Conservation (phyloP, 1,284 basidiomycete species). For the Cryptococcus amylolentus region DNA sequence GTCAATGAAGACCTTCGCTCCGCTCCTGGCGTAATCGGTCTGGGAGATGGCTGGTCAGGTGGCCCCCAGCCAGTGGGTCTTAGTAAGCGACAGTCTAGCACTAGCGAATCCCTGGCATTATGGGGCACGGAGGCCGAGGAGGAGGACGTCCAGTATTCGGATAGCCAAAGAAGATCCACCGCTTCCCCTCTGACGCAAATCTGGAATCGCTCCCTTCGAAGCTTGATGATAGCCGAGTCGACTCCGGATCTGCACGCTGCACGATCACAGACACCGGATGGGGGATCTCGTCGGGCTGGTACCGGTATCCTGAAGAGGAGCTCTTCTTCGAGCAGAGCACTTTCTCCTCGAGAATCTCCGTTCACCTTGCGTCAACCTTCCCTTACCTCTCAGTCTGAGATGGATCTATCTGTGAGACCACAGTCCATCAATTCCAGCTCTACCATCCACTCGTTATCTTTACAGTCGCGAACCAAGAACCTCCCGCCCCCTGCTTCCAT, state of each 20-base stretch:
- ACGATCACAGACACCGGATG: not conserved
- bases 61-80: constrained; percentile 12
- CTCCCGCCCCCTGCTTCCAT: not conserved
- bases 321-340: not conserved
- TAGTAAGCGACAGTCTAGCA: not conserved
- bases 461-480: constrained; percentile 1
- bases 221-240: constrained; percentile 8
- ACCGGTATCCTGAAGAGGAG: not conserved
- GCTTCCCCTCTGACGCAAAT: constrained; percentile 13
- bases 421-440: not conserved
- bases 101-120: constrained; percentile 22
- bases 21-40: constrained; percentile 34
- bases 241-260: constrained; percentile 1
- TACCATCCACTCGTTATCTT: not conserved
- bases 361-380: constrained; percentile 1
- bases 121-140: constrained; percentile 10
- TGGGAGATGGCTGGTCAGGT: constrained; percentile 44
- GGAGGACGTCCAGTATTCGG: not conserved
- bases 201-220: constrained; percentile 25
- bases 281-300: constrained; percentile 1
- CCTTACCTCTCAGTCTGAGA: not conserved
- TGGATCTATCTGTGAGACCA: not conserved
- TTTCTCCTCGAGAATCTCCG: not conserved
- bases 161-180: not conserved
- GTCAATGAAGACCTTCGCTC: constrained; percentile 29